Evolutionary conservation across 2,329 filamentous ascomycete species (phyloP).

Genomic region (Arthrobotrys sphaeroides): DNA sequence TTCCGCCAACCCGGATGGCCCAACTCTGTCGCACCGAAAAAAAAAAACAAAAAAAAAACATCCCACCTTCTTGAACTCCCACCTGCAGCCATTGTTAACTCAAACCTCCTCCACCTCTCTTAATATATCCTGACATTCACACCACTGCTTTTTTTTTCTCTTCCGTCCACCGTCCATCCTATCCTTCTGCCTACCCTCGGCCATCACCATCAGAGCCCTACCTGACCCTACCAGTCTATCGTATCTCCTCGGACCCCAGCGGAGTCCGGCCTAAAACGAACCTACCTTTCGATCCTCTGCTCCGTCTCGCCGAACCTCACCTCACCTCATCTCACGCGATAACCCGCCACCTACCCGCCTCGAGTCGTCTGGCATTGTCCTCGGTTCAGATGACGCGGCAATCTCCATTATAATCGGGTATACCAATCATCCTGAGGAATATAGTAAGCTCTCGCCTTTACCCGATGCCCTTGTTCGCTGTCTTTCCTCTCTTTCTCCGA

Average conservation of each 20-base stretch:
- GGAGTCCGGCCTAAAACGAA: conserved; percentile 18
- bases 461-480: too few relatives aligned
- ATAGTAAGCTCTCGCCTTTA: conserved; percentile 22
- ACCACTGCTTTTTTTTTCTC: conserved; percentile 9
- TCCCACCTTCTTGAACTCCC: background rate
- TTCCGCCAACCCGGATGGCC: conserved; percentile 32
- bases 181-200: background rate
- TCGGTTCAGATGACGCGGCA: conserved; percentile 53
- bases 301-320: conserved; percentile 4
- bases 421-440: conserved; percentile 47
- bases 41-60: conserved; percentile 5
- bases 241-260: conserved; percentile 24
- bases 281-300: background rate
- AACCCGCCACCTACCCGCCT: background rate
- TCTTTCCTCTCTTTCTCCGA: too few relatives aligned
- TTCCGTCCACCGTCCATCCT: background rate
- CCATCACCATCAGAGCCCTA: conserved; percentile 12
- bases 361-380: background rate
- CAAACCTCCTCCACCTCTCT: conserved; percentile 9
- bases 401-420: conserved; percentile 45
- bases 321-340: conserved; percentile 5
- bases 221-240: background rate
- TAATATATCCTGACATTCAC: conserved; percentile 48
- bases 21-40: conserved; percentile 2
- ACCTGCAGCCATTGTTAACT: too few relatives aligned